phyloP scores from a whole-genome alignment of 1,284 basidiomycete species.

The Leucoagaricus sp. region DNA sequence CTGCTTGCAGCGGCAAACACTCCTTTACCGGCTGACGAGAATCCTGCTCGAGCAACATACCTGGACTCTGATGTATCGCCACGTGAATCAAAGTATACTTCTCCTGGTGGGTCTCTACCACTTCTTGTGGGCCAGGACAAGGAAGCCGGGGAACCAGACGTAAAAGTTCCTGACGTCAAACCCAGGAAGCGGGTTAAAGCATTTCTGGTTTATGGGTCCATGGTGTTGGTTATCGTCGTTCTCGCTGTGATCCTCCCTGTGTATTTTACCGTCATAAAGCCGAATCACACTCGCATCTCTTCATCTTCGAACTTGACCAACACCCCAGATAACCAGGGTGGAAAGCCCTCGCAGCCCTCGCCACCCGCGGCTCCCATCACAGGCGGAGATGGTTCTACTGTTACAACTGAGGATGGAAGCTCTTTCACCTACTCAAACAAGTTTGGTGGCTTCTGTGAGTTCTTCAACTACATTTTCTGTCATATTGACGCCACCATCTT shows the following conservation, averaged over 20 bases:
- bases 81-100: constrained; percentile 25
- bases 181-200: constrained; percentile 22
- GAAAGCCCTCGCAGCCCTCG: constrained; percentile 13
- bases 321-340: not conserved
- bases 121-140: constrained; percentile 16
- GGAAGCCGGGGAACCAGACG: constrained; percentile 10
- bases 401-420: constrained; percentile 62
- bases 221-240: constrained; percentile 42
- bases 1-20: constrained; percentile 24
- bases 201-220: constrained; percentile 27
- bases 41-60: constrained; percentile 30
- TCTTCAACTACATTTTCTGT: constrained; percentile 4
- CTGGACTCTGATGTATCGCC: constrained; percentile 27
- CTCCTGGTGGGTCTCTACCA: constrained; percentile 21
- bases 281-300: constrained; percentile 29
- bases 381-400: constrained; percentile 68
- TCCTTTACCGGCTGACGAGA: constrained; percentile 27
- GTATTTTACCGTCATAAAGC: constrained; percentile 54
- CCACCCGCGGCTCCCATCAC: constrained; percentile 28
- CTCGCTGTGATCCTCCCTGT: constrained; percentile 55
- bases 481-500: not conserved
- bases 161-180: not conserved
- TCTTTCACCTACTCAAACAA: constrained; percentile 70
- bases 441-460: constrained; percentile 74
- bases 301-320: constrained; percentile 12